Conservation (phyloP, 441 rosid genomes). For the Mallotus repandus region DNA sequence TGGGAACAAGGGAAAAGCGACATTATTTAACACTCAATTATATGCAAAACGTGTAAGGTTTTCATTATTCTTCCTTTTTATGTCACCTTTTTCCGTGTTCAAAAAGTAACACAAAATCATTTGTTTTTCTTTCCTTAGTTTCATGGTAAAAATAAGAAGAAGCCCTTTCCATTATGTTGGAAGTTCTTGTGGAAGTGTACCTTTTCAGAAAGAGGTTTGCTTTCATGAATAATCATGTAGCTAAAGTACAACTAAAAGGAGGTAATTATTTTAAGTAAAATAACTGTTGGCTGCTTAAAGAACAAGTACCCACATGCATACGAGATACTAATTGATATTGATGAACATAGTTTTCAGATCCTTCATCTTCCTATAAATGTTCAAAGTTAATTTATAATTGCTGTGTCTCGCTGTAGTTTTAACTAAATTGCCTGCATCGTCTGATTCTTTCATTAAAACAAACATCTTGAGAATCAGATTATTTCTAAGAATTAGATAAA, state of each 20-base stretch:
- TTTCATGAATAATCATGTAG: conserved; percentile 28
- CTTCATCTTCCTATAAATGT: neutral
- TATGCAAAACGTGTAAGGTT: conserved; percentile 20
- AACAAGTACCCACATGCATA: neutral
- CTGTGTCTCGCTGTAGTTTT: neutral
- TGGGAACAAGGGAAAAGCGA: conserved; percentile 20
- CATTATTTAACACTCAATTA: conserved; percentile 22
- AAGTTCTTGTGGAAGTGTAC: conserved; percentile 24
- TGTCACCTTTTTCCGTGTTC: conserved; percentile 7
- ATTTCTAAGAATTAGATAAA: neutral
- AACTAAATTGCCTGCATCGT: neutral
- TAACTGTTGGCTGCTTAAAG: too few relatives aligned
- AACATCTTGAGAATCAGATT: neutral
- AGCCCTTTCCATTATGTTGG: conserved; percentile 15
- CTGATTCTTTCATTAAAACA: neutral
- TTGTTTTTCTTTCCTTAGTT: conserved; percentile 15
- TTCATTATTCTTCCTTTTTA: conserved; percentile 1
- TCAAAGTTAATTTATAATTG: too few relatives aligned
- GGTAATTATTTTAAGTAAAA: neutral
- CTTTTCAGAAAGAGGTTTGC: conserved; percentile 8
- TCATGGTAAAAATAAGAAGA: conserved; percentile 26
- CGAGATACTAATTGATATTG: neutral
- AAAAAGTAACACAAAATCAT: conserved; percentile 24
- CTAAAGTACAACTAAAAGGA: conserved; percentile 13
- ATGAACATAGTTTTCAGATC: neutral